These are phyloP conservation scores for Trichoderma cornu-damae DNA, from an alignment of 2,329 filamentous ascomycete species.

Conservation along the genomic window DNA sequence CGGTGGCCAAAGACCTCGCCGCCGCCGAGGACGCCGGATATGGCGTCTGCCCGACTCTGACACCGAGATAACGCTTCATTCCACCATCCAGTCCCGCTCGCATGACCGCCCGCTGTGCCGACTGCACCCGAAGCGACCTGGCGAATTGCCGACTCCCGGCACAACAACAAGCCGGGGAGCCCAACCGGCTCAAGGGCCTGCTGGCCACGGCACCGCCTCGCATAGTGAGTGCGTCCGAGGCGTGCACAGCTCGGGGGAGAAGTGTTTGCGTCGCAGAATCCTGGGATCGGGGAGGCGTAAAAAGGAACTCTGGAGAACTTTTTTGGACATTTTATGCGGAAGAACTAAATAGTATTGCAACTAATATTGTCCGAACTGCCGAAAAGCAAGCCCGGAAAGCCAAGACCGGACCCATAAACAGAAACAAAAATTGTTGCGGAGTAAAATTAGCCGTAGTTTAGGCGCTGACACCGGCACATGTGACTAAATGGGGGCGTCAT, in stretches of 20 bases:
- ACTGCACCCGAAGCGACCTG: constrained; percentile 7
- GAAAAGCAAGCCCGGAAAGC: too few relatives aligned
- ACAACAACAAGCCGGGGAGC: constrained; percentile 17
- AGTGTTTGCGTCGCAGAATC: neutral
- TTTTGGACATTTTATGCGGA: neutral
- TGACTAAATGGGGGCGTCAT: neutral
- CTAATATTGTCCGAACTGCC: constrained; percentile 16
- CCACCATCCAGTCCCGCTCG: constrained; percentile 2
- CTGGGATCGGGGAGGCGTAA: neutral
- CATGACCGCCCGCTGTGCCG: neutral
- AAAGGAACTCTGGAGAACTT: neutral
- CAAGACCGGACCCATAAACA: too few relatives aligned
- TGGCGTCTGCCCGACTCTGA: neutral
- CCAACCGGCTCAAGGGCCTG: constrained; percentile 21
- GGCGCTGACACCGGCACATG: neutral
- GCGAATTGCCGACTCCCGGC: constrained; percentile 1
- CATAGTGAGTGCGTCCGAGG: constrained; percentile 18
- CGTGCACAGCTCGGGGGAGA: neutral
- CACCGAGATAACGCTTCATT: neutral
- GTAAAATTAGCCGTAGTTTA: neutral
- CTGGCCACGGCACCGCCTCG: constrained; percentile 20
- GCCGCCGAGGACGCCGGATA: constrained; percentile 8
- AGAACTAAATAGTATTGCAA: neutral
- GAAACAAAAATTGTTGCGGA: too few relatives aligned
- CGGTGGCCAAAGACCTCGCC: constrained; percentile 30